These are phyloP conservation scores for Cladosporium sp. DNA, from an alignment of 2,329 filamentous ascomycete genomes.

Conservation along the genomic window DNA sequence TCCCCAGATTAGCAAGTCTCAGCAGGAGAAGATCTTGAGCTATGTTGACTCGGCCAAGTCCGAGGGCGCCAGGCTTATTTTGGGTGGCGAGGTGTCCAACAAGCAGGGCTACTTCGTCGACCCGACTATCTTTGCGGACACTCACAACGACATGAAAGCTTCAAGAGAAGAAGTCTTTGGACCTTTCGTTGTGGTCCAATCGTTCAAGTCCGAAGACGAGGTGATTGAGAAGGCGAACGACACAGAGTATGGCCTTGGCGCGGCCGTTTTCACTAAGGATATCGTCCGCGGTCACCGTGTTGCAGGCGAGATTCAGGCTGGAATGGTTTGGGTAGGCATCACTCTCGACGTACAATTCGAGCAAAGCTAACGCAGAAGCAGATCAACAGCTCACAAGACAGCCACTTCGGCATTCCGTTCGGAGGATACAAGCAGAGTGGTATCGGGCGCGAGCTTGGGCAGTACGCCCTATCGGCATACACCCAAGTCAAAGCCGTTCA, in stretches of 20 bases:
- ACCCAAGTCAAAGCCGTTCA: constrained; percentile 28
- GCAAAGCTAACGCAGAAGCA: background rate
- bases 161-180: constrained; percentile 62
- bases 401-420: constrained; percentile 48
- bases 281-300: constrained; percentile 40
- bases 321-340: constrained; percentile 45
- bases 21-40: constrained; percentile 65
- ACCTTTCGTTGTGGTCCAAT: constrained; percentile 57
- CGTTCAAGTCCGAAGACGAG: constrained; percentile 41
- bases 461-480: constrained; percentile 17
- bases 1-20: constrained; percentile 66
- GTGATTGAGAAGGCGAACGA: constrained; percentile 44
- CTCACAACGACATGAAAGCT: constrained; percentile 54
- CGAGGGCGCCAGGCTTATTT: constrained; percentile 25
- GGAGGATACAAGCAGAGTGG: constrained; percentile 58
- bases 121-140: constrained; percentile 56
- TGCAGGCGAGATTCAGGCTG: constrained; percentile 38
- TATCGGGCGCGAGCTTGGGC: constrained; percentile 45
- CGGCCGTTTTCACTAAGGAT: constrained; percentile 40
- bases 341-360: constrained; percentile 36
- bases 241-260: constrained; percentile 39
- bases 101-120: constrained; percentile 61
- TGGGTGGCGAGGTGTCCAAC: constrained; percentile 21
- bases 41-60: constrained; percentile 65
- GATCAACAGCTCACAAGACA: constrained; percentile 39